Percentiles rank a stretch among this genome's conserved stretches.
Conservation (phyloP, 129 eudicot species). For the Logfia minima region DNA sequence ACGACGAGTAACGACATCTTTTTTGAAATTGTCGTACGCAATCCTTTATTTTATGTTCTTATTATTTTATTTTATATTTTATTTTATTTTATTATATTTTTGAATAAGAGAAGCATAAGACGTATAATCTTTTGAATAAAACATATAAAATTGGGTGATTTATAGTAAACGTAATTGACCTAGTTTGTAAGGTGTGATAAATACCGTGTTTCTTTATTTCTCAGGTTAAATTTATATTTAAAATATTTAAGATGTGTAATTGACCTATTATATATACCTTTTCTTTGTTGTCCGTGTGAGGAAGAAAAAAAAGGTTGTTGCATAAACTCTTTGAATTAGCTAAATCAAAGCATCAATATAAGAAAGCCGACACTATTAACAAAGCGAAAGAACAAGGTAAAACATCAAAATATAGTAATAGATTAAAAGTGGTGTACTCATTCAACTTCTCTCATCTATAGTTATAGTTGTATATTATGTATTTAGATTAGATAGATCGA, state of each 20-base stretch:
- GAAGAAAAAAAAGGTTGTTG: too few species aligned
- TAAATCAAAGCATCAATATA: too few species aligned
- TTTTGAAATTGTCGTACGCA: constrained; percentile 29
- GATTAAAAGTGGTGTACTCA: too few species aligned
- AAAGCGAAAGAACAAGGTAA: too few species aligned
- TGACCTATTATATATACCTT: not conserved
- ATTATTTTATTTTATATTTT: not conserved
- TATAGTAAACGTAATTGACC: not conserved
- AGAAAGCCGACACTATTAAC: too few species aligned
- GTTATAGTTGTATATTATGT: too few species aligned
- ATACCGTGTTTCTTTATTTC: not conserved
- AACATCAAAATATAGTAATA: too few species aligned
- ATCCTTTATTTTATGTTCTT: not conserved
- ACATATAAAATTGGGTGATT: too few species aligned
- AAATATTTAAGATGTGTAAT: not conserved
- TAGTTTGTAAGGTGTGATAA: not conserved
- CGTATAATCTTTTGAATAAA: not conserved
- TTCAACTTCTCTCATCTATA: too few species aligned
- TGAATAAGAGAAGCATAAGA: not conserved
- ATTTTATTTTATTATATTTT: not conserved
- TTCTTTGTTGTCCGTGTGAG: not conserved
- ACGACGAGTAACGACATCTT: constrained; percentile 19
- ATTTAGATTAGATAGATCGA: too few species aligned
- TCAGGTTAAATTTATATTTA: not conserved
- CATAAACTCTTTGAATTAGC: too few species aligned